Evolutionary conservation across 78 protist species (phyloP), one percentile per base, ranked within the genome.

Genomic region (Dictyostelium brefeldianum): DNA sequence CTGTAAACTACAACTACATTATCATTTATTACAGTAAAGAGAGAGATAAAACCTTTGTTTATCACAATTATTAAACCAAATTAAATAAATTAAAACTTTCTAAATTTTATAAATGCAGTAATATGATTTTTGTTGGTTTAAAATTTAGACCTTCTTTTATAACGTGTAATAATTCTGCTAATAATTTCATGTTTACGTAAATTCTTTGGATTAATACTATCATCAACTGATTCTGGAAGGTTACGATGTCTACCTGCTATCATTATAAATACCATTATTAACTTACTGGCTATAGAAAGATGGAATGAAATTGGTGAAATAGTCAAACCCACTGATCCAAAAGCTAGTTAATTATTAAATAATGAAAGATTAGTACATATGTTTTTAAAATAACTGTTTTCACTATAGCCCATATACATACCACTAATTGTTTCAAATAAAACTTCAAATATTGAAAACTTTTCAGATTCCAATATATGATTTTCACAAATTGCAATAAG

Each of bases 241-340:
- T 70, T 31, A 43, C 95, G 22, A 54, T 91, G 95, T 67, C 56
- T 83, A 41, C 96, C 96, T 7, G 89, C 89, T 10, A 92, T 10
- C 92, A 85, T 85, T 15, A 84, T 51, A 6, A 78, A 22, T 11
- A 92, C 78, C 15, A 83, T n/a, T 31, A 64, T 29, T 5, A 92
- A 31, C 47, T 85, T 84, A 0, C 89, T 77, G 9, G 48, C 6
- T 1, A 65, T 22, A 8, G 92, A 53, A 7, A 84, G 43, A n/a
- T 77, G 20, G 4, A 18, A 20, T 14, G 64, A 47, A 36, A 83
- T 77, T n/a, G 41, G 27, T 1, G 83, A 82, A 54, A 91, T 56
- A 0, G 89, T n/a, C n/a, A 74, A 27, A 0, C 96, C 96, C 31
- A 92, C 96, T 18, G 27, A 78, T 12, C 96, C 96, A 92, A 84